Conservation (phyloP, 108 stramenopile species). For the Cyclotella sp. region DNA sequence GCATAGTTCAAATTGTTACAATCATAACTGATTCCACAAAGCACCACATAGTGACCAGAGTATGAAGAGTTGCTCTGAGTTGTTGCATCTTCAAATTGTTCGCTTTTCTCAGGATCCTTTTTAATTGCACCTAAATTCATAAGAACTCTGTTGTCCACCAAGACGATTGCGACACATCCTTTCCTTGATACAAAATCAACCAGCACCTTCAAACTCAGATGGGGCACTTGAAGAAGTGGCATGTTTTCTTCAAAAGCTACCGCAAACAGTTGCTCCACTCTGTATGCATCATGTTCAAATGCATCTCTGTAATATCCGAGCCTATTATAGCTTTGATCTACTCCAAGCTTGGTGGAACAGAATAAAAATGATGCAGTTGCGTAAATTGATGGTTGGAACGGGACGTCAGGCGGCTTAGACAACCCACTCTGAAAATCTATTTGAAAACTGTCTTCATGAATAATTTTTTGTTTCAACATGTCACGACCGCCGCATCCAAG, state of each 20-base stretch:
- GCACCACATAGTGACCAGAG: conserved; percentile 75
- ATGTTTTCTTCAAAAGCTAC: conserved; percentile 21
- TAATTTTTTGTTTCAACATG: not conserved
- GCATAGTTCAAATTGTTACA: conserved; percentile 39
- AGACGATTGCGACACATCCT: conserved; percentile 72
- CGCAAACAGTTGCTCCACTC: conserved; percentile 54
- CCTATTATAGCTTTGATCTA: conserved; percentile 55
- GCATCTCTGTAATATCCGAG: conserved; percentile 67
- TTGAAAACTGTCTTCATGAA: no score
- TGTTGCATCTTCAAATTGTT: not conserved
- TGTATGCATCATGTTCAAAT: conserved; percentile 60
- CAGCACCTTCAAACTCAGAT: conserved; percentile 45
- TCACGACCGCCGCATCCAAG: not conserved
- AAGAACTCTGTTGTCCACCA: conserved; percentile 69
- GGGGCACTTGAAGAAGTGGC: conserved; percentile 37
- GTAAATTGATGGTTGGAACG: not conserved
- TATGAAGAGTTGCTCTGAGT: conserved; percentile 25
- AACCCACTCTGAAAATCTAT: no score
- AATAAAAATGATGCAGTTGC: conserved; percentile 40
- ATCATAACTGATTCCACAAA: conserved; percentile 65
- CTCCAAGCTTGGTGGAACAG: conserved; percentile 56
- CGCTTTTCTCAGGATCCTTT: no score
- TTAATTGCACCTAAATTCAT: not conserved
- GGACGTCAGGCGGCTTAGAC: not conserved
- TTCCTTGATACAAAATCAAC: conserved; percentile 57